phyloP scores from a whole-genome alignment of 2,329 filamentous ascomycete species.

The Paracorniculantispora psalliotae region DNA sequence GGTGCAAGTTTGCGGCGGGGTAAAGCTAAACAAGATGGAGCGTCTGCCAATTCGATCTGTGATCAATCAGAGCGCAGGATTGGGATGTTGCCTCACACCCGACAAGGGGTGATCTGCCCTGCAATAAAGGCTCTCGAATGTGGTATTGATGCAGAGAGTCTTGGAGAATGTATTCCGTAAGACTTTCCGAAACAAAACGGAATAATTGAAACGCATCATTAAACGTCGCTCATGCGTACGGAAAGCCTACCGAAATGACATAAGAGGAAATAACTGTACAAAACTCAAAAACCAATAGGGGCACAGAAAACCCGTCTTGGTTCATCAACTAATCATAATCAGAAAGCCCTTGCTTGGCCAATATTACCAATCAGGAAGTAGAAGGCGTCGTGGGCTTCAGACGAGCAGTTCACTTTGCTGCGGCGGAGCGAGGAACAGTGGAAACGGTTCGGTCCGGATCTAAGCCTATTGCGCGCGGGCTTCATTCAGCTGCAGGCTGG shows the following conservation, averaged over 20 bases:
- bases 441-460: background rate
- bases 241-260: background rate
- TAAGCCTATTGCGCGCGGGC: background rate
- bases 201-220: background rate
- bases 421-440: background rate
- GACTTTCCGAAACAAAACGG: background rate
- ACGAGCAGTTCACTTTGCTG: background rate
- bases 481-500: background rate
- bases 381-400: background rate
- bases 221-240: background rate
- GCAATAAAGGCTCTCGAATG: background rate
- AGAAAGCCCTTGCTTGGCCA: background rate
- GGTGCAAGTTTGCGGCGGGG: constrained; percentile 1
- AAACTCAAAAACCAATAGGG: background rate
- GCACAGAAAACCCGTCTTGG: too few relatives aligned
- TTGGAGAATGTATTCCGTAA: background rate
- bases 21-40: constrained; percentile 7
- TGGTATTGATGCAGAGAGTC: background rate
- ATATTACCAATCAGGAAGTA: background rate
- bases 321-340: background rate
- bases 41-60: constrained; percentile 1
- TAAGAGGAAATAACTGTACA: background rate
- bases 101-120: background rate
- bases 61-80: constrained; percentile 11
- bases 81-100: background rate